These are phyloP conservation scores for Trifolium subterraneum DNA, from an alignment of 306 rosid species.

Conservation along the genomic window DNA sequence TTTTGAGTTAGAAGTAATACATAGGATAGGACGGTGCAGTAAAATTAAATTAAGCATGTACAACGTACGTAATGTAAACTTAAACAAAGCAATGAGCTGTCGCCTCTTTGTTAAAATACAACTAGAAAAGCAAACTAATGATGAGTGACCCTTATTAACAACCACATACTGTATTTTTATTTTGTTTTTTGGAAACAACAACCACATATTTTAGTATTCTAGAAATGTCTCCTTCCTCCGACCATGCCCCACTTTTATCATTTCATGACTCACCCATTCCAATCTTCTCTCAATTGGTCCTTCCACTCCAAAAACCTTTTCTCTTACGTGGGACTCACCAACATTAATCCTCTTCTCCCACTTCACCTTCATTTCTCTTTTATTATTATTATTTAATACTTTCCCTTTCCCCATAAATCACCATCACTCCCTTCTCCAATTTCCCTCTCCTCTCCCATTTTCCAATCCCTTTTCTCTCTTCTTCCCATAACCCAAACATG, in stretches of 20 bases:
- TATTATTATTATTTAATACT: background rate
- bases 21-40: too few species aligned
- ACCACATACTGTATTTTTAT: background rate
- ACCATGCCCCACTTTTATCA: background rate
- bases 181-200: background rate
- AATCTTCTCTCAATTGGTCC: background rate
- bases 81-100: background rate
- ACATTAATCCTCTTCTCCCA: background rate
- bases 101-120: background rate
- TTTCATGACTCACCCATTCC: conserved; percentile 10
- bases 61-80: background rate
- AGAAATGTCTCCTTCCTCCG: background rate
- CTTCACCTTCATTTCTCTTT: background rate
- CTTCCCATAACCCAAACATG: conserved; percentile 45
- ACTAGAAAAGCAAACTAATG: background rate
- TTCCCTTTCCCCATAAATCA: conserved; percentile 28
- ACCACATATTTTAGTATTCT: conserved; percentile 6
- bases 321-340: background rate
- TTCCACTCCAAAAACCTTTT: background rate
- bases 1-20: too few species aligned
- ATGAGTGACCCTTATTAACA: background rate
- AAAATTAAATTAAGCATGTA: too few species aligned
- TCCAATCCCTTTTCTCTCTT: background rate
- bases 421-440: background rate
- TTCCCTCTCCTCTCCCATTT: background rate